Evolutionary conservation across 2,329 filamentous ascomycete genomes (phyloP).

Genomic region (Hypoxylon sp.): DNA sequence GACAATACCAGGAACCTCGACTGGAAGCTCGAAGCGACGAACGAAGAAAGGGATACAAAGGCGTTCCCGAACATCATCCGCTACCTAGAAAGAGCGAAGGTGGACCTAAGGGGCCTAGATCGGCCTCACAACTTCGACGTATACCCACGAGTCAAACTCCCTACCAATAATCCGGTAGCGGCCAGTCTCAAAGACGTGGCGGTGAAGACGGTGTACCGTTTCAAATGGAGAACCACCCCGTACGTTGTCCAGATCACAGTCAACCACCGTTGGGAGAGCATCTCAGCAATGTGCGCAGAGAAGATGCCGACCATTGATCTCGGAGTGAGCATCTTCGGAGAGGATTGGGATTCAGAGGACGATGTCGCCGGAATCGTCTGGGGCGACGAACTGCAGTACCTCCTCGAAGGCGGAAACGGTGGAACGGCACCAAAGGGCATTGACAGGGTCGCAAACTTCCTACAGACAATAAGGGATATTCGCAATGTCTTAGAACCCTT

Average conservation of each 20-base stretch:
- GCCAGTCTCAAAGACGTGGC: constrained; percentile 49
- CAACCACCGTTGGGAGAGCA: constrained; percentile 52
- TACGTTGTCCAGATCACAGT: constrained; percentile 56
- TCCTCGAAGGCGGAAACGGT: constrained; percentile 37
- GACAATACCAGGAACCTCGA: constrained; percentile 51
- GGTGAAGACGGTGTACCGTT: constrained; percentile 54
- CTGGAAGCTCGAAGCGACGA: constrained; percentile 55
- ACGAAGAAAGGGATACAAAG: constrained; percentile 44
- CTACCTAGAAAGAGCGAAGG: constrained; percentile 46
- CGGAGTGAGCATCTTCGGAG: constrained; percentile 50
- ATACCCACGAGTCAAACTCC: constrained; percentile 51
- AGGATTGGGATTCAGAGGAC: constrained; percentile 51
- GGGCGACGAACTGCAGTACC: constrained; percentile 47
- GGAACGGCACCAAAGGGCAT: constrained; percentile 50
- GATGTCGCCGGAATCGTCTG: constrained; percentile 45
- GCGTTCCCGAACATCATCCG: constrained; percentile 43
- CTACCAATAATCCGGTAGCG: constrained; percentile 20
- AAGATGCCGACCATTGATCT: constrained; percentile 43
- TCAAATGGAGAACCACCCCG: constrained; percentile 49
- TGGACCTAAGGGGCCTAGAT: constrained; percentile 35
- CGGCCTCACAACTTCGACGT: constrained; percentile 30
- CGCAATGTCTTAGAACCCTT: constrained; percentile 39
- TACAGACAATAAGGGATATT: constrained; percentile 43
- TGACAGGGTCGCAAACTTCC: constrained; percentile 46
- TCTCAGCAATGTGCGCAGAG: constrained; percentile 39